Evolutionary conservation across 2,329 filamentous ascomycete species (phyloP).

Genomic region (Cladosporium sphaerospermum): DNA sequence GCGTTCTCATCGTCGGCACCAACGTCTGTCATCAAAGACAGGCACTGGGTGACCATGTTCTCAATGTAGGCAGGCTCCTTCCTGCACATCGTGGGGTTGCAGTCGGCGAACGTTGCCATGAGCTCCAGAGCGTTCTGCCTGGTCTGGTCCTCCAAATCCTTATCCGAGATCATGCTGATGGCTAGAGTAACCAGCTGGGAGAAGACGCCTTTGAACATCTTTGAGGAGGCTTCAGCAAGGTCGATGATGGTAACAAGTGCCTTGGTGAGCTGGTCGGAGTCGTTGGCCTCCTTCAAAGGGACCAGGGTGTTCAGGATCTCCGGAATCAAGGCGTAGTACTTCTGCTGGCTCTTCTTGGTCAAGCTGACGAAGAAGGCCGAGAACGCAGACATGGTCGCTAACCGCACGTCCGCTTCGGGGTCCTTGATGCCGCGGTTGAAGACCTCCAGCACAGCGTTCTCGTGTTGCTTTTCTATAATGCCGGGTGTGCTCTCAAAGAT

Average conservation of each 20-base stretch:
- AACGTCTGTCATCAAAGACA: constrained; percentile 97
- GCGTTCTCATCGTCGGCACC: constrained; percentile 93
- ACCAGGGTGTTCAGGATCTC: constrained; percentile 92
- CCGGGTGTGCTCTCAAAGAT: constrained; percentile 93
- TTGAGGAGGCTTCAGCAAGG: constrained; percentile 84
- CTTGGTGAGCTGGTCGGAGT: constrained; percentile 86
- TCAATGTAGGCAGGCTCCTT: constrained; percentile 87
- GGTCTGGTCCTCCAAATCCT: constrained; percentile 82
- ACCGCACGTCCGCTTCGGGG: constrained; percentile 75
- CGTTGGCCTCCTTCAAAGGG: constrained; percentile 83
- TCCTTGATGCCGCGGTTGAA: constrained; percentile 93
- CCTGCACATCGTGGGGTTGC: constrained; percentile 86
- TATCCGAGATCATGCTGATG: constrained; percentile 89
- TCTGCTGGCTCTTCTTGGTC: constrained; percentile 77
- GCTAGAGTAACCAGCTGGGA: constrained; percentile 87
- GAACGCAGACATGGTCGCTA: constrained; percentile 95
- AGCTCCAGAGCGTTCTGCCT: constrained; percentile 93
- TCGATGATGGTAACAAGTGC: constrained; percentile 89
- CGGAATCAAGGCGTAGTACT: constrained; percentile 80
- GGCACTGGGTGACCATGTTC: constrained; percentile 97
- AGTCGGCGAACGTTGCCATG: constrained; percentile 97
- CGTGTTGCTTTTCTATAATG: constrained; percentile 93
- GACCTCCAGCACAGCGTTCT: constrained; percentile 79
- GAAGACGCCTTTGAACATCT: constrained; percentile 97
- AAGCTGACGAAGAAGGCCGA: constrained; percentile 91